phyloP scores from a whole-genome alignment of 768 basidiomycete species.

The Solioccasus polychromus region DNA sequence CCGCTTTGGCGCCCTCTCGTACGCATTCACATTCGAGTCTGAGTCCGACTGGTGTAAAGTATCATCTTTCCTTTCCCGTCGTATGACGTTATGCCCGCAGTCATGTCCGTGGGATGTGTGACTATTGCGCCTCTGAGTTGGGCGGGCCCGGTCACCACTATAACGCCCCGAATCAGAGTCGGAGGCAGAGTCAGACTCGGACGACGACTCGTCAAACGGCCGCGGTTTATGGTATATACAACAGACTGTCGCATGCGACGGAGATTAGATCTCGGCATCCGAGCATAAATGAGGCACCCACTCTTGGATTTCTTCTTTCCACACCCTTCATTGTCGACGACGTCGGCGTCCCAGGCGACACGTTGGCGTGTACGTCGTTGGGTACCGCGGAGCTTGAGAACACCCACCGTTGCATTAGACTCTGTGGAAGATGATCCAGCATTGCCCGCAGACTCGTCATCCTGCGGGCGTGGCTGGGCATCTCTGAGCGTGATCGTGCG shows the following conservation, averaged over 20 bases:
- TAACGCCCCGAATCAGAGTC: slow-evolving; percentile 23
- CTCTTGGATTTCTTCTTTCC: slow-evolving; percentile 94
- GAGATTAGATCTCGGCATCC: too few relatives aligned
- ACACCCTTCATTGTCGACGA: slow-evolving; percentile 87
- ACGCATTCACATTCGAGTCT: slow-evolving; percentile 43
- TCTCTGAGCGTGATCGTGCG: slow-evolving; percentile 49
- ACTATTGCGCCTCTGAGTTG: slow-evolving; percentile 2
- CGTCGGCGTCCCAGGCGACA: slow-evolving; percentile 83
- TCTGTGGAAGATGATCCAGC: slow-evolving; percentile 21
- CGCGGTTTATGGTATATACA: slow-evolving; percentile 90
- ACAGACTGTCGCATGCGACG: too few relatives aligned
- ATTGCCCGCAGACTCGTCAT: slow-evolving; percentile 15
- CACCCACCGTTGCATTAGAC: slow-evolving; percentile 36
- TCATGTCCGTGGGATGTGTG: slow-evolving; percentile 6
- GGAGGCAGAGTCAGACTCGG: slow-evolving; percentile 53
- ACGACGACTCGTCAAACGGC: slow-evolving; percentile 79
- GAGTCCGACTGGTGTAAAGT: slow-evolving; percentile 12
- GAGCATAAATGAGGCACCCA: slow-evolving; percentile 40
- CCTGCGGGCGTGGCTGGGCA: slow-evolving; percentile 31
- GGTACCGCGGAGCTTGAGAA: slow-evolving; percentile 59
- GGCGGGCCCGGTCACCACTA: slow-evolving; percentile 12
- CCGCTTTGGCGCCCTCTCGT: slow-evolving; percentile 41
- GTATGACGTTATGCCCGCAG: not conserved
- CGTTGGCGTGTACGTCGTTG: slow-evolving; percentile 44
- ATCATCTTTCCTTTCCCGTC: slow-evolving; percentile 7